Evolutionary conservation across 1,284 basidiomycete genomes (phyloP).

Genomic region (Cerrena zonata): DNA sequence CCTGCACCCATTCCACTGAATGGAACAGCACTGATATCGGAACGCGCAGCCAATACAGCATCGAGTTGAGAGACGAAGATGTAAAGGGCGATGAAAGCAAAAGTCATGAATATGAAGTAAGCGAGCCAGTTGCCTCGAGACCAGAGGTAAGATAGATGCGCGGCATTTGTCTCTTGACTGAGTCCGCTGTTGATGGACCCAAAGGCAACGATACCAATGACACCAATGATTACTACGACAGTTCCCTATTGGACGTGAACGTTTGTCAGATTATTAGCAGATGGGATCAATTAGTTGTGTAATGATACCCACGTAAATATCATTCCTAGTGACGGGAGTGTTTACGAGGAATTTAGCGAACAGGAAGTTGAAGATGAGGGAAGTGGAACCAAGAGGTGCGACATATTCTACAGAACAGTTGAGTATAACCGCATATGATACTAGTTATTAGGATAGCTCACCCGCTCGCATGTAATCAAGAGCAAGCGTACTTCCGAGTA

Average conservation of each 20-base stretch:
- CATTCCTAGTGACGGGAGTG: slow-evolving; percentile 72
- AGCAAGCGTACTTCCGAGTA: slow-evolving; percentile 81
- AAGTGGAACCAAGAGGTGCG: slow-evolving; percentile 76
- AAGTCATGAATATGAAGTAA: slow-evolving; percentile 78
- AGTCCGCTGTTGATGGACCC: slow-evolving; percentile 78
- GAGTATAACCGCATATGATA: not conserved
- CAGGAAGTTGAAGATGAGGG: slow-evolving; percentile 83
- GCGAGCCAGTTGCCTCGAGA: slow-evolving; percentile 77
- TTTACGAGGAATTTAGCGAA: slow-evolving; percentile 80
- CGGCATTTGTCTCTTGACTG: slow-evolving; percentile 60
- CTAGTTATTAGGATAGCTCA: slow-evolving; percentile 24
- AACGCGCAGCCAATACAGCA: slow-evolving; percentile 57
- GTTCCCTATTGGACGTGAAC: too few species aligned
- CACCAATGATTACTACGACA: slow-evolving; percentile 72
- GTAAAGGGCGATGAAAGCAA: slow-evolving; percentile 62
- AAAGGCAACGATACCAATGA: slow-evolving; percentile 80
- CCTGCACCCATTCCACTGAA: slow-evolving; percentile 40
- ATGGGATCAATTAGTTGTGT: too few species aligned
- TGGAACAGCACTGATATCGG: slow-evolving; percentile 56
- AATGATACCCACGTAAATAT: slow-evolving; percentile 60
- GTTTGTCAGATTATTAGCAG: not conserved
- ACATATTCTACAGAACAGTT: slow-evolving; percentile 60
- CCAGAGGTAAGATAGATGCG: slow-evolving; percentile 77
- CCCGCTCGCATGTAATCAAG: slow-evolving; percentile 83
- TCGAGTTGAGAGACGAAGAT: slow-evolving; percentile 64